phyloP scores from a whole-genome alignment of 108 stramenopile genomes.

The Stephanodiscus triporus region DNA sequence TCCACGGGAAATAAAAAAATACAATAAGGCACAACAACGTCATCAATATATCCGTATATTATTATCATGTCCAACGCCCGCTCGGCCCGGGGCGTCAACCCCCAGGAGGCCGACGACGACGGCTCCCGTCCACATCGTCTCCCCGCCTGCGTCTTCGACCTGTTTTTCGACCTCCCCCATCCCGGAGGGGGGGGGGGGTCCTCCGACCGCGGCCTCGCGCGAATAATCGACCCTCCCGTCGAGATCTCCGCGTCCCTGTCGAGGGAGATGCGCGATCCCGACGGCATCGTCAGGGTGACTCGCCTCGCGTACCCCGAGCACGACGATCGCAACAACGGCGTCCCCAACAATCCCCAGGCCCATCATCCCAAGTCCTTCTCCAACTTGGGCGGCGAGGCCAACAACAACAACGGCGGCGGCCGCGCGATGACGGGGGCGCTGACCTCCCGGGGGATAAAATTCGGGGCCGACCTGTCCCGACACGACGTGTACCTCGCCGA shows the following conservation, averaged over 20 bases:
- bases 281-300: conserved; percentile 54
- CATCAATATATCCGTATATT: too few relatives aligned
- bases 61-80: too few relatives aligned
- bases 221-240: conserved; percentile 44
- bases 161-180: conserved; percentile 83
- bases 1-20: too few relatives aligned
- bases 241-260: conserved; percentile 32
- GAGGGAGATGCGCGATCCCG: conserved; percentile 45
- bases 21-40: too few relatives aligned
- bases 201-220: conserved; percentile 14
- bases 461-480: conserved; percentile 52
- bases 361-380: too few relatives aligned
- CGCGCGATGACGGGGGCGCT: not conserved
- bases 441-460: conserved; percentile 17
- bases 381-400: too few relatives aligned
- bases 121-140: too few relatives aligned
- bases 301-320: conserved; percentile 84
- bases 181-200: conserved; percentile 50
- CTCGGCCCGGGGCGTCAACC: too few relatives aligned
- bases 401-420: conserved; percentile 1
- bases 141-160: conserved; percentile 59
- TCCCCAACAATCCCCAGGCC: conserved; percentile 8
- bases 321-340: conserved; percentile 45
- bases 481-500: conserved; percentile 74
- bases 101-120: too few relatives aligned